These are phyloP conservation scores for Lasiosphaeriaceae sp. DNA, from an alignment of 495 filamentous ascomycete genomes.

Conservation along the genomic window DNA sequence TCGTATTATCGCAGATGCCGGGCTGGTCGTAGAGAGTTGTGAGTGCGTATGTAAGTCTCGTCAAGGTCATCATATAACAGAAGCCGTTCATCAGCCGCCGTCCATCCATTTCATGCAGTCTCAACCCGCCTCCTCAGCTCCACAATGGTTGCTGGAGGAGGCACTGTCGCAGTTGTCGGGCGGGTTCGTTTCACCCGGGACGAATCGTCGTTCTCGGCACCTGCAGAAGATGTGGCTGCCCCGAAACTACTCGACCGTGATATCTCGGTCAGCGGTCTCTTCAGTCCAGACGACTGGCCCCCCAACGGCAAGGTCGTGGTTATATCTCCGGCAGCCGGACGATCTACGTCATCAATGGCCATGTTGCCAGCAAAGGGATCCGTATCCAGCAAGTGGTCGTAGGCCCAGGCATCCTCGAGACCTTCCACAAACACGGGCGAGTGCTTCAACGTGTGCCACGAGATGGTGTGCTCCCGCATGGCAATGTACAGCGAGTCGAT, in stretches of 20 bases:
- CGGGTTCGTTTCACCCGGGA: constrained; percentile 13
- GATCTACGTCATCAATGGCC: constrained; percentile 30
- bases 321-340: constrained; percentile 48
- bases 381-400: constrained; percentile 45
- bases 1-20: neutral
- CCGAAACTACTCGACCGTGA: constrained; percentile 46
- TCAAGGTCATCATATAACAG: constrained; percentile 5
- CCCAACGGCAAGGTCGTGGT: constrained; percentile 33
- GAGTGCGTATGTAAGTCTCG: constrained; percentile 1
- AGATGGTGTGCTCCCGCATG: constrained; percentile 46
- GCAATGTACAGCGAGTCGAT: constrained; percentile 55
- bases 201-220: constrained; percentile 4
- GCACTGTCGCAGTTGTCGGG: neutral
- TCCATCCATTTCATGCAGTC: constrained; percentile 16
- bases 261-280: constrained; percentile 46
- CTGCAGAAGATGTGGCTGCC: constrained; percentile 1
- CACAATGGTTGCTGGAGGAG: constrained; percentile 11
- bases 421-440: constrained; percentile 44
- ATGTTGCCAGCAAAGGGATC: constrained; percentile 34
- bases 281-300: constrained; percentile 35
- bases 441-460: constrained; percentile 41
- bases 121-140: constrained; percentile 24
- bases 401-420: constrained; percentile 48
- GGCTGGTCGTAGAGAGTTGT: neutral
- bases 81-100: neutral